phyloP scores from a whole-genome alignment of 129 eudicot genomes.

The Scalesia atractyloides region DNA sequence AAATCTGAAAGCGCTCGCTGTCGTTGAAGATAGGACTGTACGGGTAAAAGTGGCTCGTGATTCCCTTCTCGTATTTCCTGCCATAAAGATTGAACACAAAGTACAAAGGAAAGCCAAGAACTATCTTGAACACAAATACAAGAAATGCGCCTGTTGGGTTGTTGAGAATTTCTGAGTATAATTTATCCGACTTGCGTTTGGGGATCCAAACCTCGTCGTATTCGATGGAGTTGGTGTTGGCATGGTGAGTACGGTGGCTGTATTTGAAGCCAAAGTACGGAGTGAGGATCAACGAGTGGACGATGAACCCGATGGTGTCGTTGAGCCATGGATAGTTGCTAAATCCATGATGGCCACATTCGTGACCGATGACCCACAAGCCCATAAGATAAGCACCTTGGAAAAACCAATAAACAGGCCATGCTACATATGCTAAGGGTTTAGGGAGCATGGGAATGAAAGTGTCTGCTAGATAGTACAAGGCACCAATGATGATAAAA shows the following conservation, averaged over 20 bases:
- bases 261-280: slow-evolving; percentile 38
- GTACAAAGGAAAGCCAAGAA: slow-evolving; percentile 41
- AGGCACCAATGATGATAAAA: slow-evolving; percentile 19
- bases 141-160: slow-evolving; percentile 33
- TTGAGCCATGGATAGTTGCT: slow-evolving; percentile 42
- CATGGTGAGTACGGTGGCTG: slow-evolving; percentile 52
- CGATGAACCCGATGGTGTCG: slow-evolving; percentile 35
- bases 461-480: slow-evolving; percentile 32
- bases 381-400: slow-evolving; percentile 39
- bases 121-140: slow-evolving; percentile 29
- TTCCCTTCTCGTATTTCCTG: slow-evolving; percentile 29
- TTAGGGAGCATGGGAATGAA: slow-evolving; percentile 39
- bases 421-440: slow-evolving; percentile 32
- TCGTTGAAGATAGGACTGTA: slow-evolving; percentile 39
- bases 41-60: slow-evolving; percentile 38
- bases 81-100: slow-evolving; percentile 27
- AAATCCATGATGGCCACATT: slow-evolving; percentile 42
- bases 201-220: slow-evolving; percentile 56
- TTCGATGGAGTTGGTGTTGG: slow-evolving; percentile 55
- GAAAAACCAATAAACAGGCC: slow-evolving; percentile 42
- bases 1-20: slow-evolving; percentile 36
- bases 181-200: slow-evolving; percentile 24
- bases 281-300: slow-evolving; percentile 33
- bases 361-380: slow-evolving; percentile 42
- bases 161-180: slow-evolving; percentile 26